Evolutionary conservation across 768 basidiomycete species (phyloP).

Genomic region (Termitomyces heimii): DNA sequence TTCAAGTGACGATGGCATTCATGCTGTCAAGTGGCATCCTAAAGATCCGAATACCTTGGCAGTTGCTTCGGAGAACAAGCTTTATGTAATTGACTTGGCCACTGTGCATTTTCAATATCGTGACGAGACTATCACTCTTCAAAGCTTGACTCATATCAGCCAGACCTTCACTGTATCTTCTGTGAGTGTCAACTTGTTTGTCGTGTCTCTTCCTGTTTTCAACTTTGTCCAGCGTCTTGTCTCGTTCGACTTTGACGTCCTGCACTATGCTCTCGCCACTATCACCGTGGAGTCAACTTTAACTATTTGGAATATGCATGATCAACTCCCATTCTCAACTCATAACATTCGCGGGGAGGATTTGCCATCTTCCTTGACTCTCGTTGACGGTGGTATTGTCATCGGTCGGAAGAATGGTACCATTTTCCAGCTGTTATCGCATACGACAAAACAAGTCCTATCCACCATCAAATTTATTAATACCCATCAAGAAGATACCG

Average conservation of each 20-base stretch:
- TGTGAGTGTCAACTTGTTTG: constrained; percentile 35
- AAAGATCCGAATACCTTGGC: constrained; percentile 76
- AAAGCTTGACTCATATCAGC: constrained; percentile 63
- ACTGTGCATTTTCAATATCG: constrained; percentile 50
- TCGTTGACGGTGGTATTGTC: constrained; percentile 82
- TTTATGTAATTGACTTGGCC: constrained; percentile 71
- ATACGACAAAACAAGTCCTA: constrained; percentile 63
- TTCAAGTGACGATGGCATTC: constrained; percentile 51
- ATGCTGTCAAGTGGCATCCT: constrained; percentile 86
- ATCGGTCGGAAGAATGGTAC: constrained; percentile 83
- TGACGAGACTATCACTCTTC: constrained; percentile 61
- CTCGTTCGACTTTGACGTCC: constrained; percentile 80
- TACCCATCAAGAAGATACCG: constrained; percentile 61
- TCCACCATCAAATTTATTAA: constrained; percentile 79
- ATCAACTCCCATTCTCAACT: constrained; percentile 68
- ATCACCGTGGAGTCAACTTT: constrained; percentile 80
- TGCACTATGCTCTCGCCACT: constrained; percentile 71
- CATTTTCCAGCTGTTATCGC: constrained; percentile 76
- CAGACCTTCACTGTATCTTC: constrained; percentile 66
- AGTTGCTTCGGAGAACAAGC: constrained; percentile 72
- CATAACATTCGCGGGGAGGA: constrained; percentile 79
- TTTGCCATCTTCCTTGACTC: constrained; percentile 74
- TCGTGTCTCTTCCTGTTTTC: not conserved
- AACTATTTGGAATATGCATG: constrained; percentile 77
- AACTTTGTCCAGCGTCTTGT: constrained; percentile 54